phyloP scores from a whole-genome alignment of 306 rosid genomes.

The Cicer cuneatum region DNA sequence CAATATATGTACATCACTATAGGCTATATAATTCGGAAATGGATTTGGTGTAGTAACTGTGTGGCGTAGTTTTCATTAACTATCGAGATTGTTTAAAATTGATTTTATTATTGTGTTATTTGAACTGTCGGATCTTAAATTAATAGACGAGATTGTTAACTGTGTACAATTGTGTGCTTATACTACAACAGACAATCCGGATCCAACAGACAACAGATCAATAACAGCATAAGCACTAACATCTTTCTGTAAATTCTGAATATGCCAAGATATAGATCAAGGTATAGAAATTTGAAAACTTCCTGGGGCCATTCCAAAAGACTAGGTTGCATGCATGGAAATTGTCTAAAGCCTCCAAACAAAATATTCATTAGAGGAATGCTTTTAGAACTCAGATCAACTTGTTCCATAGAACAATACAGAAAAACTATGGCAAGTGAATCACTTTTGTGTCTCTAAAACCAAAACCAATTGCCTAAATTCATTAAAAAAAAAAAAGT shows the following conservation, averaged over 20 bases:
- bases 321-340: no score
- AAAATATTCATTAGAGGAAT: not conserved
- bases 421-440: not conserved
- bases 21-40: not conserved
- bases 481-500: not conserved
- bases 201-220: not conserved
- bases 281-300: no score
- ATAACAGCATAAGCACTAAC: conserved; percentile 1
- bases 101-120: no score
- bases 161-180: no score
- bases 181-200: no score
- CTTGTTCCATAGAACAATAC: conserved; percentile 16
- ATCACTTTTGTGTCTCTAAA: not conserved
- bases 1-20: conserved; percentile 14
- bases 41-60: not conserved
- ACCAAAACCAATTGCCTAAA: conserved; percentile 27
- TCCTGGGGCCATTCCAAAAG: no score
- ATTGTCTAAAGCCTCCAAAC: no score
- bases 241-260: not conserved
- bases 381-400: conserved; percentile 10
- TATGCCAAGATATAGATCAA: no score
- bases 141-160: no score
- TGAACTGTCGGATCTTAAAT: no score
- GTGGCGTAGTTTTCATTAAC: no score
- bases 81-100: no score